Evolutionary conservation across 2,329 filamentous ascomycete genomes (phyloP).

Genomic region (Pseudogymnoascus sp.): DNA sequence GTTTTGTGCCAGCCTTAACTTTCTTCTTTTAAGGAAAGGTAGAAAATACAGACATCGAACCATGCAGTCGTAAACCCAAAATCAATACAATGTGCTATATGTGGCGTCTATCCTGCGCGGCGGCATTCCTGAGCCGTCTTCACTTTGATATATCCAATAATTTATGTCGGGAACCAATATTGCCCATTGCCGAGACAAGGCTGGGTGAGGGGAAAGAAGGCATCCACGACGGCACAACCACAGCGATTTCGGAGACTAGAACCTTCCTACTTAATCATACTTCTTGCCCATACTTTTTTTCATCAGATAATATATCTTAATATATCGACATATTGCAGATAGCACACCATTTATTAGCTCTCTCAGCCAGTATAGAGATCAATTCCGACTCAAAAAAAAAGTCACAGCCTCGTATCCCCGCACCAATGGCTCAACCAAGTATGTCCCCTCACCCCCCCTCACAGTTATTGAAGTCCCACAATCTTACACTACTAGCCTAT

Average conservation of each 20-base stretch:
- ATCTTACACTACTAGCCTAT: background rate
- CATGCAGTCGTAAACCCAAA: background rate
- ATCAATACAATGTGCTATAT: background rate
- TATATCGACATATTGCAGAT: background rate
- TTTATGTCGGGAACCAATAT: background rate
- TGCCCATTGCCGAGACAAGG: background rate
- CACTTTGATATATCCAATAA: background rate
- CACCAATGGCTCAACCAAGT: background rate
- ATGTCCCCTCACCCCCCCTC: background rate
- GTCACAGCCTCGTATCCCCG: background rate
- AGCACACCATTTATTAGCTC: background rate
- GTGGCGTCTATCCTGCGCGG: background rate
- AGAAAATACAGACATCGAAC: background rate
- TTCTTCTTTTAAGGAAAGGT: background rate
- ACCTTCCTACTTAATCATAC: background rate
- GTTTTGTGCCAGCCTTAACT: background rate
- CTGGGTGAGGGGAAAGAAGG: background rate
- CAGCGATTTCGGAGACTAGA: background rate
- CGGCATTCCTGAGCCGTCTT: background rate
- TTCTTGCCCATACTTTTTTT: background rate
- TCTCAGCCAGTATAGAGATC: background rate
- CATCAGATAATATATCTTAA: background rate
- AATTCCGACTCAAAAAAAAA: background rate
- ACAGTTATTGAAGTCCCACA: background rate
- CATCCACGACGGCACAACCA: background rate